These are phyloP conservation scores for Aspergillus diversus DNA, from an alignment of 495 filamentous ascomycete species.

Conservation along the genomic window DNA sequence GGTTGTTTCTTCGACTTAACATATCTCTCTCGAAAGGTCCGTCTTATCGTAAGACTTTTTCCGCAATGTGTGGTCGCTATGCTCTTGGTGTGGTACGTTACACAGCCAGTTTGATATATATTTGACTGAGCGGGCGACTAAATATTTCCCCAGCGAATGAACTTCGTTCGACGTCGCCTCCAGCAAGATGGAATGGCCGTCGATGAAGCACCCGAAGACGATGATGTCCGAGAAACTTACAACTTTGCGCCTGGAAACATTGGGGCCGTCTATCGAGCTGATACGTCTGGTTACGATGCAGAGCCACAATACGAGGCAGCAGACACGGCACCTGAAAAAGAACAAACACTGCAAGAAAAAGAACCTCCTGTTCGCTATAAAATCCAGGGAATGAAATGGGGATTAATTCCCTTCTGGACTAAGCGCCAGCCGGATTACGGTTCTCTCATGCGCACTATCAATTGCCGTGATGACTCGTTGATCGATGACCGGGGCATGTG, in stretches of 20 bases:
- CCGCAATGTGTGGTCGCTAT: constrained; percentile 83
- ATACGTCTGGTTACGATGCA: constrained; percentile 36
- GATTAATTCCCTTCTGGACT: constrained; percentile 90
- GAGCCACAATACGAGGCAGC: constrained; percentile 7
- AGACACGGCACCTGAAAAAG: constrained; percentile 10
- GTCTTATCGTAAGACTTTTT: background rate
- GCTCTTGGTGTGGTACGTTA: constrained; percentile 73
- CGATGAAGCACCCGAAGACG: constrained; percentile 75
- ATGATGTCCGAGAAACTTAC: constrained; percentile 76
- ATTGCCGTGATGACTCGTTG: constrained; percentile 91
- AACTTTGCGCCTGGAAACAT: constrained; percentile 91
- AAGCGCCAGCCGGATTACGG: constrained; percentile 78
- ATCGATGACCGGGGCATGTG: constrained; percentile 80
- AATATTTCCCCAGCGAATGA: constrained; percentile 47
- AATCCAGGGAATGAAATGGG: constrained; percentile 92
- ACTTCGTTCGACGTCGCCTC: constrained; percentile 71
- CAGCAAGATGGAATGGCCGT: constrained; percentile 76
- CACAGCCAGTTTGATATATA: constrained; percentile 8
- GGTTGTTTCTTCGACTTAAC: background rate
- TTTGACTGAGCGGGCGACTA: background rate
- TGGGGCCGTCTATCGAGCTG: constrained; percentile 85
- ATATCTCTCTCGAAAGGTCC: constrained; percentile 4
- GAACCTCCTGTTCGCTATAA: constrained; percentile 62
- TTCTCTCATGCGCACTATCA: constrained; percentile 83
- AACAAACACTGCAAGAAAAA: constrained; percentile 24